These are phyloP conservation scores for Plantago coronopus DNA, from an alignment of 305 asterid genomes.

Conservation along the genomic window DNA sequence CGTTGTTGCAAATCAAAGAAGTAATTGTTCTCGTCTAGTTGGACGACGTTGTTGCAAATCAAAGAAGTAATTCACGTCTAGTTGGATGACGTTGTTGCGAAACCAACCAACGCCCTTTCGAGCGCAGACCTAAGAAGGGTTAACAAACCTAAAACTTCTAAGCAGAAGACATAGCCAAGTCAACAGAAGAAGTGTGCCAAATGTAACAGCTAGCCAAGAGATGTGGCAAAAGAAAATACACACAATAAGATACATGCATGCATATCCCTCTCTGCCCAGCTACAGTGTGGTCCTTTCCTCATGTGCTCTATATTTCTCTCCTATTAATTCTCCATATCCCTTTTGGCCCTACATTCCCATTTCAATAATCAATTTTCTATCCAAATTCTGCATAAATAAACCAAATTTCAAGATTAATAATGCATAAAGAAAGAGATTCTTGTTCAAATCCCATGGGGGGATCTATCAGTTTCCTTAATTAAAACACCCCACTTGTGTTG, in stretches of 20 bases:
- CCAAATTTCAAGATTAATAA: background rate
- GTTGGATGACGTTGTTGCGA: too few relatives aligned
- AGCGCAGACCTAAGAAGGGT: too few relatives aligned
- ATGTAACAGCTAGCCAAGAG: background rate
- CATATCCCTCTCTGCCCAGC: background rate
- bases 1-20: too few relatives aligned
- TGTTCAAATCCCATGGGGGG: background rate
- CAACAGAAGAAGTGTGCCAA: too few relatives aligned
- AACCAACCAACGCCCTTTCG: too few relatives aligned
- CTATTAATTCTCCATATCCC: background rate
- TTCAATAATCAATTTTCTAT: background rate
- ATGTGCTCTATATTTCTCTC: conserved; percentile 6
- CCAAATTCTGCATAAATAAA: background rate
- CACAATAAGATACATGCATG: background rate
- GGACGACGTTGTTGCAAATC: too few relatives aligned
- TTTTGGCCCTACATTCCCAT: background rate
- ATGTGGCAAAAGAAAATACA: conserved; percentile 2
- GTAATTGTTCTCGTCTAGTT: too few relatives aligned
- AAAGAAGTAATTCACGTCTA: too few relatives aligned
- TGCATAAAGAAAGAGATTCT: background rate
- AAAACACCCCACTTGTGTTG: conserved; percentile 1
- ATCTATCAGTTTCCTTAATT: conserved; percentile 8
- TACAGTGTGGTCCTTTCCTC: conserved; percentile 2
- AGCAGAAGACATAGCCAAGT: too few relatives aligned
- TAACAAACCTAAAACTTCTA: too few relatives aligned